Conservation (phyloP, 75 land plant species). For the Azolla pinnata region DNA sequence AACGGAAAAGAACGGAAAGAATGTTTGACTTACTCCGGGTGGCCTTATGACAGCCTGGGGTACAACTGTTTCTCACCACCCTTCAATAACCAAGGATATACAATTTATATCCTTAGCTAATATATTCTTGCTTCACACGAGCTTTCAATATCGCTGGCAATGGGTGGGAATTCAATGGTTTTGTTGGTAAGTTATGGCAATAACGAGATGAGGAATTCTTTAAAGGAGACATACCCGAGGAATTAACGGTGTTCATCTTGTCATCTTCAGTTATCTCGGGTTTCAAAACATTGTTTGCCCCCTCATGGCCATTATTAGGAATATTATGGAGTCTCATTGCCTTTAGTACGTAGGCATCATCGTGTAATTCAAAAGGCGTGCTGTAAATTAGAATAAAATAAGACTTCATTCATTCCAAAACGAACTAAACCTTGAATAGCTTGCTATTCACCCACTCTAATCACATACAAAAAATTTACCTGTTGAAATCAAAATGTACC, state of each 20-base stretch:
- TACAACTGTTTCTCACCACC: no score
- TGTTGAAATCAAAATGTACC: slow-evolving; percentile 34
- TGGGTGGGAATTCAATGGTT: slow-evolving; percentile 8
- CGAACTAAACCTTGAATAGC: background rate
- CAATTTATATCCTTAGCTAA: no score
- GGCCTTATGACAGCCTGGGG: no score
- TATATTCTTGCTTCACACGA: slow-evolving; percentile 23
- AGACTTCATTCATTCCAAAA: slow-evolving; percentile 1
- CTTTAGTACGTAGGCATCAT: slow-evolving; percentile 33
- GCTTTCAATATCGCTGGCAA: slow-evolving; percentile 23
- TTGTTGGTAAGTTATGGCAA: no score
- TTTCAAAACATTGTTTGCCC: background rate
- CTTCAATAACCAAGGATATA: no score
- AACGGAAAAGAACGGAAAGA: no score
- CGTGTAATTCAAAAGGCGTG: slow-evolving; percentile 28
- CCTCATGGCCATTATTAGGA: background rate
- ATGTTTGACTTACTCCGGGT: no score
- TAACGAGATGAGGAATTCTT: no score
- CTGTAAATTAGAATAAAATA: slow-evolving; percentile 7
- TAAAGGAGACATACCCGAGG: background rate
- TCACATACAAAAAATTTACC: slow-evolving; percentile 14
- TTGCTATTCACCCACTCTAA: no score
- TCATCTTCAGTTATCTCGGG: background rate
- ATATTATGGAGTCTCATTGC: slow-evolving; percentile 20
- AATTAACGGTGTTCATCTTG: background rate